These are phyloP conservation scores for Aphanomyces euteiches DNA, from an alignment of 352 stramenopile genomes.

Conservation along the genomic window DNA sequence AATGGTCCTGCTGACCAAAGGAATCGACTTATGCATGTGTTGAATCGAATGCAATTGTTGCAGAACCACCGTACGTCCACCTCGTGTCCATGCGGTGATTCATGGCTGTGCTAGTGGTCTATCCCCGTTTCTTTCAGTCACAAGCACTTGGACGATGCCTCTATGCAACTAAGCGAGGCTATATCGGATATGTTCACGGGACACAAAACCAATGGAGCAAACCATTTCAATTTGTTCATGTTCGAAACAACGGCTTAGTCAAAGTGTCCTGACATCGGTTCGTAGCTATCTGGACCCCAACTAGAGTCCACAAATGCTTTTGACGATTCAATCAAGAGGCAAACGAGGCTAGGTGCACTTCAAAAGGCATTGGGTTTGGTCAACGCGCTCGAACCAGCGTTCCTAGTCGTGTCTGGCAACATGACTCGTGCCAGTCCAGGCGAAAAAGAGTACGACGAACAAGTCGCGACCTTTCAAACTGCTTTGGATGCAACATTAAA, in stretches of 20 bases:
- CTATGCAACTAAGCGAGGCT: slow-evolving; percentile 52
- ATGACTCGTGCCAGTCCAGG: slow-evolving; percentile 41
- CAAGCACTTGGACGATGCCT: slow-evolving; percentile 48
- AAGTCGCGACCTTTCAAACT: slow-evolving; percentile 55
- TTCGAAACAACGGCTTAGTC: slow-evolving; percentile 25
- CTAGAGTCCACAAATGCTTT: slow-evolving; percentile 40
- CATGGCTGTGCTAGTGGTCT: slow-evolving; percentile 43
- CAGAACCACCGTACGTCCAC: slow-evolving; percentile 47
- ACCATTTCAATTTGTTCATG: slow-evolving; percentile 64
- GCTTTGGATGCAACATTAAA: slow-evolving; percentile 58
- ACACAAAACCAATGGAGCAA: slow-evolving; percentile 75
- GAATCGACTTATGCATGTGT: slow-evolving; percentile 69
- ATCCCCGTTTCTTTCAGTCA: slow-evolving; percentile 64
- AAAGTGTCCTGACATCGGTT: background rate
- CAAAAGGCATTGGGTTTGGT: slow-evolving; percentile 22
- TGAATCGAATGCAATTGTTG: slow-evolving; percentile 67
- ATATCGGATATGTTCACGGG: slow-evolving; percentile 59
- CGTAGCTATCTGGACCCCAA: slow-evolving; percentile 50
- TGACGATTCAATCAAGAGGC: slow-evolving; percentile 23
- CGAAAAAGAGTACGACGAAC: slow-evolving; percentile 42
- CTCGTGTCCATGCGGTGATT: background rate
- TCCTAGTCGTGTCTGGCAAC: slow-evolving; percentile 66
- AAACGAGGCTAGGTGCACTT: too few species aligned
- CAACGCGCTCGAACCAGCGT: slow-evolving; percentile 51
- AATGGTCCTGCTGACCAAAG: slow-evolving; percentile 36